Evolutionary conservation across 768 basidiomycete genomes (phyloP), one percentile per base, ranked within the genome.

Genomic region (Obba rivulosa): DNA sequence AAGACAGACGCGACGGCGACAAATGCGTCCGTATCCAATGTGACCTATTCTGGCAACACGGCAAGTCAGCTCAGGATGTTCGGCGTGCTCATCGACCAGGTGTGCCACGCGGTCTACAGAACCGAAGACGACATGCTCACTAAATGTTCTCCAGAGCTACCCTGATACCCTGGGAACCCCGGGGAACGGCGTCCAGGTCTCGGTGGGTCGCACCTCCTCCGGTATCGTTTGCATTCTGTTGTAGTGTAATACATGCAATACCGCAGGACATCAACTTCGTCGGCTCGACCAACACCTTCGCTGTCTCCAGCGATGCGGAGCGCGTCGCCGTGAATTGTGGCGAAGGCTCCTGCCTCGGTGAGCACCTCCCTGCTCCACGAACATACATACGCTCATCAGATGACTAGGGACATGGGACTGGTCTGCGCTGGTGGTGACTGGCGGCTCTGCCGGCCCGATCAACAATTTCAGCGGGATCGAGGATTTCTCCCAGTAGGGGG

Each of bases 1-100:
- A 86, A 84, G 65, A 80, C 75, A 7, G 54, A 75, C 4, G 58
- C 69, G 16, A 43, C 51, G 40, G 73, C 82, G 4, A 72, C 69
- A 5, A 68, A 67, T 37, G 74, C 76, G 44, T 67, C 60, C 8
- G 79, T 85, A 4, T 57, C 68, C 2, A 72, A 74, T 51, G 63
- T 82, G 45, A 76, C 72, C 3, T 82, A 76, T 60, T 68, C 66
- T 2, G 76, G 46, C 31, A 84, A 85, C 60, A 76, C 70, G 13
- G 79, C 73, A 2, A 74, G 62, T 8, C 75, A 76, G 9, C 66
- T 75, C 8, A 66, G 64, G 1, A 17, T 59, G 24, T 85, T 75
- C 48, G 84, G 83, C 25, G 63, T 85, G 0, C 44, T 86, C 51
- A 81, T 86, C 31, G 78, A 81, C 57, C 78, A 81, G 63, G 77